Conservation (phyloP, 2,329 filamentous ascomycete genomes). For the Pseudocercospora ulei region DNA sequence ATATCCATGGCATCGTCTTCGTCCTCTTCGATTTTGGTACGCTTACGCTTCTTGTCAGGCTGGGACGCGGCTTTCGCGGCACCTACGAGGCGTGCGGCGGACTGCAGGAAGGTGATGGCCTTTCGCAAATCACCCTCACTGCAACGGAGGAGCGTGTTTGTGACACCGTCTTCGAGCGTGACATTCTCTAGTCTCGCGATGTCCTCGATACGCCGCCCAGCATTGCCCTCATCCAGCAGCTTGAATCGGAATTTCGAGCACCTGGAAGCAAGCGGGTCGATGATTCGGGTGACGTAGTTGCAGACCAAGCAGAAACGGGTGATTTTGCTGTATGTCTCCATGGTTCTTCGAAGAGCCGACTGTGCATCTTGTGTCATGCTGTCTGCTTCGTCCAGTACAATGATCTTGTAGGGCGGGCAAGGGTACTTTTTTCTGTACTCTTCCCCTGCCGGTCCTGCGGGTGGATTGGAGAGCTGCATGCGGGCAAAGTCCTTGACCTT, state of each 20-base stretch:
- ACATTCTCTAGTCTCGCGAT: conserved; percentile 77
- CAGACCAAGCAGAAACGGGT: conserved; percentile 96
- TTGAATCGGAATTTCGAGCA: conserved; percentile 99
- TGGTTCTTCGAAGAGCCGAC: conserved; percentile 80
- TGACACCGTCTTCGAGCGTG: conserved; percentile 62
- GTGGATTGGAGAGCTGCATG: conserved; percentile 80
- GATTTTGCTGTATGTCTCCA: conserved; percentile 96
- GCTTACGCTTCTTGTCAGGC: conserved; percentile 34
- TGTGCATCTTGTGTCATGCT: conserved; percentile 99
- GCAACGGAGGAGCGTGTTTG: conserved; percentile 74
- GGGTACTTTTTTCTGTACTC: conserved; percentile 61
- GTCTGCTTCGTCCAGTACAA: conserved; percentile 95
- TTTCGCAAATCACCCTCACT: conserved; percentile 92
- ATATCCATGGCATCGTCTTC: conserved; percentile 47
- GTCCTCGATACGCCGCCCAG: conserved; percentile 64
- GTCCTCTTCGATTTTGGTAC: conserved; percentile 53
- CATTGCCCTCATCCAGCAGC: conserved; percentile 78
- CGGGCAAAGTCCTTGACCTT: conserved; percentile 98
- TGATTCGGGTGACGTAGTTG: conserved; percentile 97
- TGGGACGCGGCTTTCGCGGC: conserved; percentile 38
- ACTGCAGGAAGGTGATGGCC: conserved; percentile 92
- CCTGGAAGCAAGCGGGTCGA: conserved; percentile 83
- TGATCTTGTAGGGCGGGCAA: conserved; percentile 97
- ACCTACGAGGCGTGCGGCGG: conserved; percentile 78
- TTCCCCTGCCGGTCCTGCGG: conserved; percentile 51